Evolutionary conservation across 1,284 basidiomycete genomes (phyloP).

Genomic region (Meira miltonrushii): DNA sequence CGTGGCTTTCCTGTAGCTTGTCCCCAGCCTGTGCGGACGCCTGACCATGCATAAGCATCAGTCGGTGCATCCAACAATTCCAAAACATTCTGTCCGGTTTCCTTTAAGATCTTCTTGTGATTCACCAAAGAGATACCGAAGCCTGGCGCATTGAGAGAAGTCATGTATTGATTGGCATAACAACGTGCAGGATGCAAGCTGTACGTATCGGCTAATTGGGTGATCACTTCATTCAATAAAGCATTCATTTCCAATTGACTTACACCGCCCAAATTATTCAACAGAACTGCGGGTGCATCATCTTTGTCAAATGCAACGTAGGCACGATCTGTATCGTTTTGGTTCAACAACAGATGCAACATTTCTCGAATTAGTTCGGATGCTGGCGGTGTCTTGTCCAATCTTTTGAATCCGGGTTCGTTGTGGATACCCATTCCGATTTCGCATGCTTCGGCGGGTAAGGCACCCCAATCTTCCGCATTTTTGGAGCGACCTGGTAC

Average conservation of each 20-base stretch:
- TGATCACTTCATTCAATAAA: constrained; percentile 55
- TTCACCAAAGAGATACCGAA: constrained; percentile 56
- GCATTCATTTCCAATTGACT: constrained; percentile 60
- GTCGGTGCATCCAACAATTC: constrained; percentile 56
- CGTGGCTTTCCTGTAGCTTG: constrained; percentile 33
- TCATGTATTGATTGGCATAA: constrained; percentile 56
- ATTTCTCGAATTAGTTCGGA: constrained; percentile 40
- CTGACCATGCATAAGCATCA: constrained; percentile 54
- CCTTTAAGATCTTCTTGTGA: constrained; percentile 53
- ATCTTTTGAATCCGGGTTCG: constrained; percentile 58
- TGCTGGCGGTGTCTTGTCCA: constrained; percentile 42
- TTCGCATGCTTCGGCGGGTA: constrained; percentile 55
- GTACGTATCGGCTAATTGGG: constrained; percentile 53
- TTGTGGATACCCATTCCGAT: constrained; percentile 62
- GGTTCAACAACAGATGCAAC: constrained; percentile 45
- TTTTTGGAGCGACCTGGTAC: constrained; percentile 57
- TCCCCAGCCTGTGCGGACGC: constrained; percentile 49
- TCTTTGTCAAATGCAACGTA: constrained; percentile 55
- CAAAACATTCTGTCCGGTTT: constrained; percentile 51
- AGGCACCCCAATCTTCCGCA: constrained; percentile 42
- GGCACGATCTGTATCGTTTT: constrained; percentile 55
- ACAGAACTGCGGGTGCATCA: constrained; percentile 55
- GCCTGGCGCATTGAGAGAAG: constrained; percentile 57
- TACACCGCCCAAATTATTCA: constrained; percentile 62
- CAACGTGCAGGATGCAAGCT: constrained; percentile 54